Conservation (phyloP, 2,329 filamentous ascomycete species). For the Podosphaera leucotricha region DNA sequence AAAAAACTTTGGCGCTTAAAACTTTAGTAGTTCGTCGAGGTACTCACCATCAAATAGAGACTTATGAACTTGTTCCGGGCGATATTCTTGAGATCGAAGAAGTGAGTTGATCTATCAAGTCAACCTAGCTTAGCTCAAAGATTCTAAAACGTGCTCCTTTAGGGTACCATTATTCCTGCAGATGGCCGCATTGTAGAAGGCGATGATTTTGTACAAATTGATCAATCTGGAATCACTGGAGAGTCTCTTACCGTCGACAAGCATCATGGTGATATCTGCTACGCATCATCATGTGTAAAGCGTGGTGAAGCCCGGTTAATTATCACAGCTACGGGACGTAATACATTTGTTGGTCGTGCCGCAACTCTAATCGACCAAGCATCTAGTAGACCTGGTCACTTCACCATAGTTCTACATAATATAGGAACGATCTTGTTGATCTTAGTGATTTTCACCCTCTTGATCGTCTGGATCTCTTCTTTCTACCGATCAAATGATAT, state of each 20-base stretch:
- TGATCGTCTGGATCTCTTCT: constrained; percentile 65
- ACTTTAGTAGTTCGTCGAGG: constrained; percentile 70
- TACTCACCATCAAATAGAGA: constrained; percentile 53
- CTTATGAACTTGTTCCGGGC: constrained; percentile 65
- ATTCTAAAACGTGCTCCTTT: constrained; percentile 1
- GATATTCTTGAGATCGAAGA: constrained; percentile 81
- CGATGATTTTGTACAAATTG: constrained; percentile 66
- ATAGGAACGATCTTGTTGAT: constrained; percentile 64
- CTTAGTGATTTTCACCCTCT: constrained; percentile 56
- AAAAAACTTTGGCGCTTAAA: constrained; percentile 75
- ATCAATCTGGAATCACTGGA: constrained; percentile 79
- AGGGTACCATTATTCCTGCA: constrained; percentile 72
- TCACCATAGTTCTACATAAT: constrained; percentile 73
- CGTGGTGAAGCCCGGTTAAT: constrained; percentile 70
- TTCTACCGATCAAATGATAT: constrained; percentile 76
- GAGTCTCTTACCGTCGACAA: constrained; percentile 85
- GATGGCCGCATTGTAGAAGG: constrained; percentile 72
- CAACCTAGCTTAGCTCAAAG: background rate
- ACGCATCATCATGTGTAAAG: constrained; percentile 72
- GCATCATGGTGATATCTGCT: constrained; percentile 58
- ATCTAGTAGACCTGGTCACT: constrained; percentile 53
- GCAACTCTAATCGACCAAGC: constrained; percentile 67
- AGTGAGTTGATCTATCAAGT: constrained; percentile 15
- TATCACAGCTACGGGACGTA: constrained; percentile 65
- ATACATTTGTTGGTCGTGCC: constrained; percentile 73